Evolutionary conservation across 1,139 yeast species (phyloP).

Genomic region (Hanseniaspora sp.): DNA sequence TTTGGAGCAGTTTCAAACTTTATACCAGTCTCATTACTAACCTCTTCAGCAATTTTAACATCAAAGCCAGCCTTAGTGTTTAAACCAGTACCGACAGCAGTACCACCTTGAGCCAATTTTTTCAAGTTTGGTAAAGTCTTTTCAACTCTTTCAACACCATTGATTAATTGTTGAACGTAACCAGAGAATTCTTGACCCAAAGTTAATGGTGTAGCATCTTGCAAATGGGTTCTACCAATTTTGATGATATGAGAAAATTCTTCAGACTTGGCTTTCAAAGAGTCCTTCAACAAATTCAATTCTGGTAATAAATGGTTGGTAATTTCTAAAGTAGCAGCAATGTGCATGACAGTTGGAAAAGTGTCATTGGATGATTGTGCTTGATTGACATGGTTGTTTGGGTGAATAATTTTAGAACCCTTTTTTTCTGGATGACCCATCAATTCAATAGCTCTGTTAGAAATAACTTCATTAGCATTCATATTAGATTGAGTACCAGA

Average conservation of each 20-base stretch:
- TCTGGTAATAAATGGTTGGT: slow-evolving; percentile 65
- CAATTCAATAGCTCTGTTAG: slow-evolving; percentile 93
- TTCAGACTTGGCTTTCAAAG: slow-evolving; percentile 62
- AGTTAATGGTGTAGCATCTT: slow-evolving; percentile 96
- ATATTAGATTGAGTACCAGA: slow-evolving; percentile 97
- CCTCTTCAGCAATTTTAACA: slow-evolving; percentile 46
- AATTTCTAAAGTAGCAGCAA: slow-evolving; percentile 92
- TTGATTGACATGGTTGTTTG: slow-evolving; percentile 97
- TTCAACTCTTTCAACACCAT: slow-evolving; percentile 82
- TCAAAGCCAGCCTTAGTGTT: slow-evolving; percentile 88
- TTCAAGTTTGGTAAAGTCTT: slow-evolving; percentile 62
- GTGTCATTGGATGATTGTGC: slow-evolving; percentile 97
- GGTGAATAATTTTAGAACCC: slow-evolving; percentile 90
- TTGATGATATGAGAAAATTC: slow-evolving; percentile 84
- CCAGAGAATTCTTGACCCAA: slow-evolving; percentile 97
- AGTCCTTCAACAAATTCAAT: slow-evolving; percentile 60
- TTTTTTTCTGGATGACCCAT: slow-evolving; percentile 62
- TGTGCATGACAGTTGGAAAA: slow-evolving; percentile 98
- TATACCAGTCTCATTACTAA: slow-evolving; percentile 73
- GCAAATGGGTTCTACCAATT: slow-evolving; percentile 97
- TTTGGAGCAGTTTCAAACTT: slow-evolving; percentile 91
- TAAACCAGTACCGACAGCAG: slow-evolving; percentile 97
- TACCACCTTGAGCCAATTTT: slow-evolving; percentile 95
- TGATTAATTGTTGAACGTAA: slow-evolving; percentile 81
- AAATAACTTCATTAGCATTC: slow-evolving; percentile 97